These are phyloP conservation scores for Aureobasidium sp. DNA, from an alignment of 2,329 filamentous ascomycete genomes.

Conservation along the genomic window DNA sequence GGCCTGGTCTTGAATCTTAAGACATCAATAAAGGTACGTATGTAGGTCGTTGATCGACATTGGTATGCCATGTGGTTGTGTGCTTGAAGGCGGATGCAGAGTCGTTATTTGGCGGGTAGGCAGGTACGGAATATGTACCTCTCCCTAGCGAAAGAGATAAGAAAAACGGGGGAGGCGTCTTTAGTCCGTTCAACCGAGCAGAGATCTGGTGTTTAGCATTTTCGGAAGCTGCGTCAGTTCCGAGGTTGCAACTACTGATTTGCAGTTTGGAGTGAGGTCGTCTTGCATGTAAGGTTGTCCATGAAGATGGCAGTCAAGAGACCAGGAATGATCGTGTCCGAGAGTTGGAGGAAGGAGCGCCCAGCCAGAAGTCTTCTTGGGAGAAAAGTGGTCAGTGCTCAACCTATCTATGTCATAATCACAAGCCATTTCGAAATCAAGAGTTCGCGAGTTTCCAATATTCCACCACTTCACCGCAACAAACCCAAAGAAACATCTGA, in stretches of 20 bases:
- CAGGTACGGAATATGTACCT: not conserved
- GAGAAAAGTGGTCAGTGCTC: not conserved
- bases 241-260: not conserved
- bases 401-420: not conserved
- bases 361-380: no score
- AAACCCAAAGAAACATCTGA: not conserved
- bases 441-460: not conserved
- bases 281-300: no score
- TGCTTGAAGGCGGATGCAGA: not conserved
- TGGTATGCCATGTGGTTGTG: constrained; percentile 1
- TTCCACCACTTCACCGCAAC: not conserved
- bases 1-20: not conserved
- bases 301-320: not conserved
- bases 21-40: not conserved
- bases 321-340: not conserved
- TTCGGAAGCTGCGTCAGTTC: not conserved
- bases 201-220: not conserved
- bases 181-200: not conserved
- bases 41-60: not conserved
- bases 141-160: not conserved
- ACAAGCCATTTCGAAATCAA: not conserved
- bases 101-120: not conserved
- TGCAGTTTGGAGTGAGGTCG: no score
- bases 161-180: not conserved
- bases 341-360: no score